Conservation (phyloP, 371 early-diverging fungal genomes). For the Rhizopus stolonifer region DNA sequence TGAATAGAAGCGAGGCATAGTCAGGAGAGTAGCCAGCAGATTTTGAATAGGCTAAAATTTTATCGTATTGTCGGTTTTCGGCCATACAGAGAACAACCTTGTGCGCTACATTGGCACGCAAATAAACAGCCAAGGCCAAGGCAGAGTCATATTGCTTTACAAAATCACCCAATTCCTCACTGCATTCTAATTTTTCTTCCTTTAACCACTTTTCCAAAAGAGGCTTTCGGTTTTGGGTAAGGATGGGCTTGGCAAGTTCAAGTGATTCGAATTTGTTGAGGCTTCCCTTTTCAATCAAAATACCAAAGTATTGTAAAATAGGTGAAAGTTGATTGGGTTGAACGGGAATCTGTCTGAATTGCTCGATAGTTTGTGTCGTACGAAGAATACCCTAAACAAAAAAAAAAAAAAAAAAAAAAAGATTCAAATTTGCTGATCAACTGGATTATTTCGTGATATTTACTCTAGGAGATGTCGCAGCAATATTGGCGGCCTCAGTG, state of each 20-base stretch:
- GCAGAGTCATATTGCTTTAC: constrained; percentile 89
- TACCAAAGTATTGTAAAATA: constrained; percentile 96
- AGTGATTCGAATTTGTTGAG: constrained; percentile 94
- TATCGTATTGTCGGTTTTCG: constrained; percentile 93
- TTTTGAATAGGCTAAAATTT: constrained; percentile 93
- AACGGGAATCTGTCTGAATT: constrained; percentile 84
- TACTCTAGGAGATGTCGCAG: constrained; percentile 92
- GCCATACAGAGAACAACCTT: constrained; percentile 96
- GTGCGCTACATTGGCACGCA: constrained; percentile 89
- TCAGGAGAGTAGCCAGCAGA: constrained; percentile 94
- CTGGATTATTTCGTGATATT: no score
- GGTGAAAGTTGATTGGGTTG: constrained; percentile 86
- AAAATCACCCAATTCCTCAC: constrained; percentile 97
- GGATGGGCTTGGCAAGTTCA: constrained; percentile 91
- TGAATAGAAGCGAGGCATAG: constrained; percentile 84
- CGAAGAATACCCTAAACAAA: constrained; percentile 81
- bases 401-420: background rate
- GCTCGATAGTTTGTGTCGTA: constrained; percentile 92
- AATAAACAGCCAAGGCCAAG: constrained; percentile 93
- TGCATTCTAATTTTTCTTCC: constrained; percentile 96
- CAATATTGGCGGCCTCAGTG: constrained; percentile 92
- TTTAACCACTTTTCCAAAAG: constrained; percentile 97
- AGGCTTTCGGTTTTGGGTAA: constrained; percentile 90
- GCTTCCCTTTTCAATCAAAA: constrained; percentile 91
- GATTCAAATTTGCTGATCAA: no score